Conservation (phyloP, 1,284 basidiomycete genomes). For the Pseudozyma sp. region DNA sequence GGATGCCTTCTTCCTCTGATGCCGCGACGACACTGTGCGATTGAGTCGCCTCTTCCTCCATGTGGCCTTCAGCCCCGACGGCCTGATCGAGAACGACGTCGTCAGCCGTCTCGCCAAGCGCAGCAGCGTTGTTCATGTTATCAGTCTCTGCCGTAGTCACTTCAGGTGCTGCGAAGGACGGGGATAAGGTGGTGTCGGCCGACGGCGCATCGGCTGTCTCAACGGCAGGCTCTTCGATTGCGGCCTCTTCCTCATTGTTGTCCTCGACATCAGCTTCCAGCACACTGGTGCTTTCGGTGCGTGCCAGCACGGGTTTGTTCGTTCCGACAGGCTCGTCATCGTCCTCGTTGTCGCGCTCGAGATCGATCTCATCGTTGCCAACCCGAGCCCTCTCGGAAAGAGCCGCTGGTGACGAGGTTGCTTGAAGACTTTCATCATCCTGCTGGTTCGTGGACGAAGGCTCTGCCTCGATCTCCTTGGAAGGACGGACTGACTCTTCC, state of each 20-base stretch:
- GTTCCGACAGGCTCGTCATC: background rate
- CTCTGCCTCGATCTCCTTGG: background rate
- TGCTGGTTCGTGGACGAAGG: background rate
- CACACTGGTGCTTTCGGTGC: conserved; percentile 36
- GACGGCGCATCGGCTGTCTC: background rate
- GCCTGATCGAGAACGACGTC: background rate
- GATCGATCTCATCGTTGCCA: background rate
- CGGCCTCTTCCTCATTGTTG: conserved; percentile 35
- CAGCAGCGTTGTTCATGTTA: background rate
- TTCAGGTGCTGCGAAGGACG: background rate
- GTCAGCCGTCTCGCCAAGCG: background rate
- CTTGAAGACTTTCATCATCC: background rate
- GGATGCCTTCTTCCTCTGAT: conserved; percentile 31
- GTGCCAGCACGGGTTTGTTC: conserved; percentile 10
- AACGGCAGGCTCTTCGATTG: background rate
- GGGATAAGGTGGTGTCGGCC: background rate
- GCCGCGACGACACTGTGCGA: background rate
- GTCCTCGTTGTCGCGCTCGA: background rate
- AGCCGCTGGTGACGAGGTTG: background rate
- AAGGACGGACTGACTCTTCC: background rate
- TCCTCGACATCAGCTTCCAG: conserved; percentile 45
- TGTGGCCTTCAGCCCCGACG: background rate
- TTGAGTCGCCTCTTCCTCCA: background rate
- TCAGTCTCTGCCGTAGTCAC: background rate
- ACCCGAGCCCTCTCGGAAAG: background rate